These are phyloP conservation scores for Candida xyloterini DNA, from an alignment of 805 yeast genomes.

Conservation along the genomic window DNA sequence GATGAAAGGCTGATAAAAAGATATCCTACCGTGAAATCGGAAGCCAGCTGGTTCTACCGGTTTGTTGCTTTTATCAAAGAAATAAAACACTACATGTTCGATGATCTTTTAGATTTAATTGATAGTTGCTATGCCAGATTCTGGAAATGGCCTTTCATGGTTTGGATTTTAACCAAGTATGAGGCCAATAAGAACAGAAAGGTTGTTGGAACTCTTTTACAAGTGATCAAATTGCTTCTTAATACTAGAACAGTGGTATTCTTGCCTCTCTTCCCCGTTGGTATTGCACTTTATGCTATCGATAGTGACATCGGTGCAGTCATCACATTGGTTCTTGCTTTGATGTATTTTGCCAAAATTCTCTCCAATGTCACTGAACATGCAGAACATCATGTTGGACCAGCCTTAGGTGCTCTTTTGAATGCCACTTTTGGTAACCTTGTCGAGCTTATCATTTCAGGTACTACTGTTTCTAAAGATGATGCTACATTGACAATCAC, in stretches of 20 bases:
- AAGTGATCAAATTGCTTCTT: conserved; percentile 12
- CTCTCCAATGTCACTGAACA: conserved; percentile 17
- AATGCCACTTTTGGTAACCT: conserved; percentile 18
- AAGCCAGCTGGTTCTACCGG: conserved; percentile 15
- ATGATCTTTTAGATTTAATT: conserved; percentile 12
- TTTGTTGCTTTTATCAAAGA: conserved; percentile 12
- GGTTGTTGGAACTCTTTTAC: conserved; percentile 10
- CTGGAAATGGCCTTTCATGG: conserved; percentile 12
- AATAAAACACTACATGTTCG: conserved; percentile 12
- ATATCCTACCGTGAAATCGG: conserved; percentile 14
- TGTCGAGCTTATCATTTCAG: conserved; percentile 17
- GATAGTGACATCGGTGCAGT: conserved; percentile 15
- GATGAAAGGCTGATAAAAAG: conserved; percentile 12
- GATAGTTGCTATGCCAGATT: conserved; percentile 13
- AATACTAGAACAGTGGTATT: conserved; percentile 16
- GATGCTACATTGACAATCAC: conserved; percentile 18
- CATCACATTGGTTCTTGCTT: conserved; percentile 14
- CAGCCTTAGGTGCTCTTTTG: conserved; percentile 15
- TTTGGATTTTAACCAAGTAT: conserved; percentile 11
- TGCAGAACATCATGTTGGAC: conserved; percentile 19
- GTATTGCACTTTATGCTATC: conserved; percentile 13
- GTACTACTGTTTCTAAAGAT: conserved; percentile 18
- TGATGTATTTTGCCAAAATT: conserved; percentile 18
- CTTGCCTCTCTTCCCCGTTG: conserved; percentile 16
- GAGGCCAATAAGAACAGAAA: conserved; percentile 14